Evolutionary conservation across 371 early-diverging fungal genomes (phyloP).

Genomic region (Mortierella sp.): DNA sequence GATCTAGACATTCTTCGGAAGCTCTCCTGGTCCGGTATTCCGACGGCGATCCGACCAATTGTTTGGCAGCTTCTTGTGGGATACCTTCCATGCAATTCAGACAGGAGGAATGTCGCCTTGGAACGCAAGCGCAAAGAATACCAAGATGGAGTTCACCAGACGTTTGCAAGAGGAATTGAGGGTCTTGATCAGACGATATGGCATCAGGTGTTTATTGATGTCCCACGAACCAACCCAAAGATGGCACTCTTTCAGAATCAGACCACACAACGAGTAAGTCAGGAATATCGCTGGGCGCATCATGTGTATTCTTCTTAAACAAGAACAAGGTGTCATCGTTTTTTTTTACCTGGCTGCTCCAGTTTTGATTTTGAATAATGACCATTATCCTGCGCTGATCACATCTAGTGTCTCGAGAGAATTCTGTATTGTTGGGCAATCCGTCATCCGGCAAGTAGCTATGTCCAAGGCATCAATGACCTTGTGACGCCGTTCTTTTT

Average conservation of each 20-base stretch:
- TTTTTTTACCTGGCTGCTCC: neutral
- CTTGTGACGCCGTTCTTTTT: conserved; percentile 95
- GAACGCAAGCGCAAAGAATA: conserved; percentile 92
- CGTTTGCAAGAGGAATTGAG: conserved; percentile 82
- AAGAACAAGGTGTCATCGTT: neutral
- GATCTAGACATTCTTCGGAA: conserved; percentile 84
- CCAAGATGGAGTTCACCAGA: conserved; percentile 80
- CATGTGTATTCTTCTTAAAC: neutral
- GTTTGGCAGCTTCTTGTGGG: conserved; percentile 95
- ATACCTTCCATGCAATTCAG: conserved; percentile 88
- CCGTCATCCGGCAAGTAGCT: conserved; percentile 97
- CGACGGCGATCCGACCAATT: conserved; percentile 82
- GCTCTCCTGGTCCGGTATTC: conserved; percentile 93
- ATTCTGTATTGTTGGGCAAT: conserved; percentile 97
- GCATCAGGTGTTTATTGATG: conserved; percentile 97
- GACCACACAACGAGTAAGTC: conserved; percentile 80
- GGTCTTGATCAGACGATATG: conserved; percentile 86
- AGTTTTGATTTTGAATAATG: neutral
- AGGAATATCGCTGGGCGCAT: neutral
- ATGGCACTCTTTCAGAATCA: conserved; percentile 85
- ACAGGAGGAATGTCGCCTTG: conserved; percentile 82
- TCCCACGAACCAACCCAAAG: conserved; percentile 90
- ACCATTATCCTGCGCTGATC: conserved; percentile 9
- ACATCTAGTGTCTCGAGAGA: conserved; percentile 81
- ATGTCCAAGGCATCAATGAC: conserved; percentile 99